Base-by-base conservation (phyloP, 2,329 filamentous ascomycete species). In the Plenodomus tracheiphilus region DNA sequence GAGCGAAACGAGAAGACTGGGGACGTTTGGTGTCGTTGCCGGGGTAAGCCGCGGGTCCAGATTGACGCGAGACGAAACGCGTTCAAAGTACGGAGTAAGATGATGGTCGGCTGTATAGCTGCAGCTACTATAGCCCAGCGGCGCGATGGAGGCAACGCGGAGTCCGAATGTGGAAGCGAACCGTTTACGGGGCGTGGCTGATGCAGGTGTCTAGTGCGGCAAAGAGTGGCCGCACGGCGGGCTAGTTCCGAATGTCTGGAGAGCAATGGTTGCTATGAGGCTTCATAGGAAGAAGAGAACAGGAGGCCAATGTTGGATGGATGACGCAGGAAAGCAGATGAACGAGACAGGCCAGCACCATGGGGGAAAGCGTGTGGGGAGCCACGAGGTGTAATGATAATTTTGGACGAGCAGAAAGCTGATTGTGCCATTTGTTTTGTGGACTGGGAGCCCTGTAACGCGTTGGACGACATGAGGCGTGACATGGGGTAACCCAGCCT, bases 341-440 rank as follows among this genome's bases (percentile, higher is more conserved):
- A 58, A 43, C 54, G 50, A 49, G 52, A 43, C 49, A 56, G 56
- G 48, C 43, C 44, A 50, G 51, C 41, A 59, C 28, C 28, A 32
- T 32, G 28, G 28, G 11, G 15, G 15, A 4, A 47, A 60, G 59
- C 50, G 50, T 56, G 63, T 62, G 69, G 66, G 65, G 64, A 61
- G 52, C 47, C 58, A 61, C 51, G 54, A 66, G 53, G 54, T 50
- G 49, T 60, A 60, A 62, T 62, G 63, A 57, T 68, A 66, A 66
- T 66, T 66, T 68, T 62, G 62, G 58, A 61, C 41, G 10, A 56
- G 54, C 50, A 53, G 55, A 61, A 52, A 58, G 61, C 64, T 65
- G 65, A 61, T 48, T 61, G 59, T 56, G 56, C 47, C 58, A 64
- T 39, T 64, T 70, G 62, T 70, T 62, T 64, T 64, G 65, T 64